These are phyloP conservation scores for Tinospora cordifolia DNA, from an alignment of 164 flowering plant species.

Conservation along the genomic window DNA sequence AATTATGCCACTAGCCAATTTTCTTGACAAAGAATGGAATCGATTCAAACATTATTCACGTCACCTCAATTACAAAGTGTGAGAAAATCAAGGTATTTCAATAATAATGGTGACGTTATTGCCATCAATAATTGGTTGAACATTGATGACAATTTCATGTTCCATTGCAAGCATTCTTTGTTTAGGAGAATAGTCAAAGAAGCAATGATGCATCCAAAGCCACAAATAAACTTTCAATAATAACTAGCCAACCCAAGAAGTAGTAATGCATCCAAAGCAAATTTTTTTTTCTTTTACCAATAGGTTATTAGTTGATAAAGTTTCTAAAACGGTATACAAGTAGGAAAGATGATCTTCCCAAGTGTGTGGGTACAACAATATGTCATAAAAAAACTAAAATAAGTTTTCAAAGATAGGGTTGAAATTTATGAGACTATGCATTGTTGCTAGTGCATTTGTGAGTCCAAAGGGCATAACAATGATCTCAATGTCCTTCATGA, in stretches of 20 bases:
- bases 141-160: no score
- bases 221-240: no score
- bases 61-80: constrained; percentile 6
- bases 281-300: background rate
- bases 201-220: no score
- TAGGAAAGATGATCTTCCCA: background rate
- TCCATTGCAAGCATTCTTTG: no score
- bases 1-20: background rate
- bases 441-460: background rate
- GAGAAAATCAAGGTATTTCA: background rate
- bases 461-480: constrained; percentile 5
- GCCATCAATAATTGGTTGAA: no score
- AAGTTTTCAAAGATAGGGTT: background rate
- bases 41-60: background rate
- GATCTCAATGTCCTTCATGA: constrained; percentile 3
- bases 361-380: background rate
- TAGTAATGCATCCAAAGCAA: background rate
- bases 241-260: background rate
- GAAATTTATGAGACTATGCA: constrained; percentile 3
- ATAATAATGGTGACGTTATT: no score
- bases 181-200: no score
- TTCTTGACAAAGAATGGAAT: background rate
- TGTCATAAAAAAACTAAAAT: constrained; percentile 1
- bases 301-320: background rate
- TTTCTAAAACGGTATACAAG: background rate